Base-by-base conservation (phyloP, 495 filamentous ascomycete species). In the Massariosphaeria phaeospora region DNA sequence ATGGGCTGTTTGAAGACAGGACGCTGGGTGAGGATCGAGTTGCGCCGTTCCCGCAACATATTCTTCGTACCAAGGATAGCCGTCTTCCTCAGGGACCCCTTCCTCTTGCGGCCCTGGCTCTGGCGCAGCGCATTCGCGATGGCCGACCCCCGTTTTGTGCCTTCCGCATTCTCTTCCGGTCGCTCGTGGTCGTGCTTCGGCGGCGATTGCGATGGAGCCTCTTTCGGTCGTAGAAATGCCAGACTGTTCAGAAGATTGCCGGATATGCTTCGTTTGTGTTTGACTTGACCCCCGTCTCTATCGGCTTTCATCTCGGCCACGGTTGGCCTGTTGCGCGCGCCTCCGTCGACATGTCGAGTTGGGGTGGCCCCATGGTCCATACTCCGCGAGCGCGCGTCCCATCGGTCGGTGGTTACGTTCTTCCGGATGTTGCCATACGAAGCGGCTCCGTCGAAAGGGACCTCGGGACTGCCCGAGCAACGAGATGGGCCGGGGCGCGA, bases 71-170 rank as follows among this genome's bases (percentile, higher is more conserved):
- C 64, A 3, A 72, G 51, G 18, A 72, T 50, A 12, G 66, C 68
- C 3, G 66, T 67, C 60, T 72, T 72, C 43, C 68, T 51, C 50
- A 72, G 46, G 21, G 69, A 72, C 13, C 63, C 67, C 53, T 85
- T 83, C 36, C 91, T 83, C 51, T 83, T 81, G 21, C 89, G 78
- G 8, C 83, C 85, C 63, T 85, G 85, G 41, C 68, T 72, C 31
- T 80, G 78, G 12, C 55, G 49, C 31, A 78, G 67, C 12, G 72
- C 75, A 41, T 69, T 70, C 20, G 77, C 73, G 75, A 81, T 77
- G 52, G 81, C 74, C 59, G 80, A 70, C 9, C 75, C 73, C 18
- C 62, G 42, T 43, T 59, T 41, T 24, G 49, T 42, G 51, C 55
- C 43, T 31, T 62, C 68, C 70, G 72, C 54, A 72, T 71, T 35